Evolutionary conservation across 176 grass and related monocot species (phyloP), one percentile per base, ranked within the genome.

Genomic region (Oryza punctata): DNA sequence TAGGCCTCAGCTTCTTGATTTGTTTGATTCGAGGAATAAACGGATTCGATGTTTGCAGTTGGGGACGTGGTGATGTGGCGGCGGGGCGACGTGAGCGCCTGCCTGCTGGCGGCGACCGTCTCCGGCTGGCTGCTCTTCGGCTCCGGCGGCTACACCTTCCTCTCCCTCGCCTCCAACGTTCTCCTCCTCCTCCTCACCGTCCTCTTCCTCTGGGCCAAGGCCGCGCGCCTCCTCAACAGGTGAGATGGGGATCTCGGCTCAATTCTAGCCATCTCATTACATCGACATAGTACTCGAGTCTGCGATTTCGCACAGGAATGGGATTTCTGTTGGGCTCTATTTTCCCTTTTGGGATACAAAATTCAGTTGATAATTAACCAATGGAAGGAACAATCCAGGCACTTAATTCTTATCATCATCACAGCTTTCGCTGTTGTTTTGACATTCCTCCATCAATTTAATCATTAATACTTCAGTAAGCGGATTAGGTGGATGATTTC

Each of bases 131-230:
- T 87, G 40, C 54, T 98, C 72, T 93, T 85, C 33, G 41, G 83
- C 30, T 35, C 67, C 49, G 75, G 75, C 24, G 38, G 79, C 65
- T 94, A 90, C 85, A 88, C 92, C 52, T 46, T 91, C 71, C 72
- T 95, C 3, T 97, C 94, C 11, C 88, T 97, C 29, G 26, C 85
- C 69, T 93, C 87, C 63, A 85, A 86, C 84, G 92, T 95, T 50
- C 79, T 98, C 8, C 93, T 93, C 16, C 92, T 98, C 32, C 89
- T 98, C 49, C 84, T 93, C 35, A 87, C 89, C 63, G 74, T 95
- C 59, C 96, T 98, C 44, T 98, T 93, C 78, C 60, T 88, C 10
- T 96, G 94, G 94, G 82, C 92, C 66, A 94, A 86, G 81, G 94
- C 91, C 19, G 91, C 94, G 10, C 73, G 79, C 28, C 81, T 91